Percentiles rank a stretch among this genome's conserved stretches.
Evolutionary conservation across 768 basidiomycete species (phyloP).

Genomic region (Lactarius hengduanensis): DNA sequence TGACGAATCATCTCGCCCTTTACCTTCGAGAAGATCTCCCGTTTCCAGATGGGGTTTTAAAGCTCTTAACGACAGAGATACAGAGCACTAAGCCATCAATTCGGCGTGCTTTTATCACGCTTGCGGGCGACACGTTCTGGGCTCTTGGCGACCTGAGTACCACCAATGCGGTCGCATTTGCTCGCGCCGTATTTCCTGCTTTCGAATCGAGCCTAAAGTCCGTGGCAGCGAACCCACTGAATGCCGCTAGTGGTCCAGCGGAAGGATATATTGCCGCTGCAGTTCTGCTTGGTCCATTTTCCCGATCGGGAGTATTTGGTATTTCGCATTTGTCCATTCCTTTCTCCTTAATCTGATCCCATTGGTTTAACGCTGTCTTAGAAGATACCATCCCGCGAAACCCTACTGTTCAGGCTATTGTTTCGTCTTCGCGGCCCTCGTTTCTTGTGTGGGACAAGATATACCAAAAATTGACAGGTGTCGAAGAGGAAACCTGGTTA

Average conservation of each 20-base stretch:
- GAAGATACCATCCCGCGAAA: constrained; percentile 52
- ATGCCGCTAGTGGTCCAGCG: constrained; percentile 59
- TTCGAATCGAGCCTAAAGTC: constrained; percentile 72
- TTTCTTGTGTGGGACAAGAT: constrained; percentile 89
- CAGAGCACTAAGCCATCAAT: constrained; percentile 59
- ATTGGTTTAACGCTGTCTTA: constrained; percentile 32
- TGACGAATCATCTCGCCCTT: constrained; percentile 59
- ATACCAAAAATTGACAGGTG: constrained; percentile 64
- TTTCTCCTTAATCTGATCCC: constrained; percentile 21
- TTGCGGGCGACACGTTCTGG: constrained; percentile 64
- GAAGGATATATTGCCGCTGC: constrained; percentile 83
- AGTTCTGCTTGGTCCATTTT: constrained; percentile 60
- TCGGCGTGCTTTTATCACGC: constrained; percentile 59
- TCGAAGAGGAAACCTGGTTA: constrained; percentile 74
- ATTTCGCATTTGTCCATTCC: constrained; percentile 32
- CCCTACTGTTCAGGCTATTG: constrained; percentile 46
- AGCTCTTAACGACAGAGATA: constrained; percentile 70
- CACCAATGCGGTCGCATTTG: constrained; percentile 50
- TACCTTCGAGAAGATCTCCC: constrained; percentile 45
- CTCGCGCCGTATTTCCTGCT: constrained; percentile 52
- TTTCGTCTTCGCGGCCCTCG: constrained; percentile 62
- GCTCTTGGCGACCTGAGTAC: constrained; percentile 40
- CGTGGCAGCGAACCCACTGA: constrained; percentile 59
- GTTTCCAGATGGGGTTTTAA: constrained; percentile 45
- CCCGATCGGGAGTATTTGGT: constrained; percentile 54